These are phyloP conservation scores for Fusarium begoniae DNA, from an alignment of 2,329 filamentous ascomycete genomes.

Conservation along the genomic window DNA sequence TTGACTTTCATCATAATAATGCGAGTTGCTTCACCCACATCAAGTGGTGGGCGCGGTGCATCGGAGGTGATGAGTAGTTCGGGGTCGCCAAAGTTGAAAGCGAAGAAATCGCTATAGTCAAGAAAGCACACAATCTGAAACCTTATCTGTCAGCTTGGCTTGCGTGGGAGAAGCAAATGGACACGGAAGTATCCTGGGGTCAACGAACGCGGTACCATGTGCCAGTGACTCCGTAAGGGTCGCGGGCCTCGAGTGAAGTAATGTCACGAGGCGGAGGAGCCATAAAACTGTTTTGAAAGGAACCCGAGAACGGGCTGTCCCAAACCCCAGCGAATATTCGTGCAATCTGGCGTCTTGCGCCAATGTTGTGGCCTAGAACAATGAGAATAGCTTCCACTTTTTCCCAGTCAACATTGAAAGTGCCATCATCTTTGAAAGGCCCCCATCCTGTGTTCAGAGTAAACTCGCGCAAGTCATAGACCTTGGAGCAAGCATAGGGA, in stretches of 20 bases:
- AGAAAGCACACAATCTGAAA: conserved; percentile 58
- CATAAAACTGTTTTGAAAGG: conserved; percentile 61
- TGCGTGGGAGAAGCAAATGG: neutral
- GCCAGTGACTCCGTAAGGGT: conserved; percentile 77
- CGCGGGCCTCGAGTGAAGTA: conserved; percentile 60
- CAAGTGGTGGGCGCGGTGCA: conserved; percentile 62
- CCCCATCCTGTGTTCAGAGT: conserved; percentile 72
- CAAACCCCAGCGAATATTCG: conserved; percentile 63
- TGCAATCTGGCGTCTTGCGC: conserved; percentile 56
- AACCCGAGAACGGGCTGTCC: conserved; percentile 64
- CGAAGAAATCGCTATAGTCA: conserved; percentile 77
- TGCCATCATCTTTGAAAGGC: conserved; percentile 73
- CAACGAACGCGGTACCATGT: conserved; percentile 72
- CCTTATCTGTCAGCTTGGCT: conserved; percentile 28
- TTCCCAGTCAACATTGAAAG: conserved; percentile 77
- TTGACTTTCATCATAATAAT: conserved; percentile 75
- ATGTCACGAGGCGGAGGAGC: conserved; percentile 48
- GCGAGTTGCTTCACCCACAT: conserved; percentile 72
- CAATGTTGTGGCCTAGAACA: conserved; percentile 71
- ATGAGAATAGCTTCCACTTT: conserved; percentile 80
- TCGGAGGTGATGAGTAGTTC: conserved; percentile 52
- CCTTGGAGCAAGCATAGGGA: conserved; percentile 71
- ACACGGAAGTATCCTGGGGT: neutral
- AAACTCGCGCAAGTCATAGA: conserved; percentile 79
- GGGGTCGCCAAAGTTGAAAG: conserved; percentile 71